Conservation (phyloP, 2,329 filamentous ascomycete genomes). For the Pyrenochaeta sp. region DNA sequence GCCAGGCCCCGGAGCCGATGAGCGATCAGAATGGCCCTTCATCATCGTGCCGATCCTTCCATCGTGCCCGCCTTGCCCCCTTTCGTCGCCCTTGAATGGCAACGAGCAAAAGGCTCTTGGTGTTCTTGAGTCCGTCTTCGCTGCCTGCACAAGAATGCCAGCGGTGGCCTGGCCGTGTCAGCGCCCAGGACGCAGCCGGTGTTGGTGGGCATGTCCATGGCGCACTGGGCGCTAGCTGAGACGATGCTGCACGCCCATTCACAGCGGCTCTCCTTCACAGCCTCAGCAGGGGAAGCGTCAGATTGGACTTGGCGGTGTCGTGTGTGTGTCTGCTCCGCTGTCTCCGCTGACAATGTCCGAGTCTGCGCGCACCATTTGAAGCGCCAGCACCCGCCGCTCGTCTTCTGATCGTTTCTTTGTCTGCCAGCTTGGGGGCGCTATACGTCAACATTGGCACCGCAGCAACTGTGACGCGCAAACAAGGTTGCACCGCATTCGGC, state of each 20-base stretch:
- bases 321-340: conserved; percentile 13
- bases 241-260: conserved; percentile 8
- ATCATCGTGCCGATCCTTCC: neutral
- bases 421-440: neutral
- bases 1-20: neutral
- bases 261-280: conserved; percentile 16
- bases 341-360: neutral
- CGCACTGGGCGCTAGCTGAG: conserved; percentile 23
- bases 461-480: neutral
- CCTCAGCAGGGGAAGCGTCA: conserved; percentile 24
- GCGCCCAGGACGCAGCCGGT: neutral
- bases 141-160: neutral
- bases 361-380: neutral
- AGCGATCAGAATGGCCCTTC: neutral
- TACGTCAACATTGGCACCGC: conserved; percentile 9
- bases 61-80: neutral
- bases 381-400: neutral
- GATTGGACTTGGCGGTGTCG: conserved; percentile 21
- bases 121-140: neutral
- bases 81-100: neutral
- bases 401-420: neutral
- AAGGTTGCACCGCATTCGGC: conserved; percentile 8
- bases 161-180: neutral
- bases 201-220: neutral
- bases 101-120: neutral